These are phyloP conservation scores for Sugiyamaella neomexicana DNA, from an alignment of 1,139 yeast genomes.

Conservation along the genomic window DNA sequence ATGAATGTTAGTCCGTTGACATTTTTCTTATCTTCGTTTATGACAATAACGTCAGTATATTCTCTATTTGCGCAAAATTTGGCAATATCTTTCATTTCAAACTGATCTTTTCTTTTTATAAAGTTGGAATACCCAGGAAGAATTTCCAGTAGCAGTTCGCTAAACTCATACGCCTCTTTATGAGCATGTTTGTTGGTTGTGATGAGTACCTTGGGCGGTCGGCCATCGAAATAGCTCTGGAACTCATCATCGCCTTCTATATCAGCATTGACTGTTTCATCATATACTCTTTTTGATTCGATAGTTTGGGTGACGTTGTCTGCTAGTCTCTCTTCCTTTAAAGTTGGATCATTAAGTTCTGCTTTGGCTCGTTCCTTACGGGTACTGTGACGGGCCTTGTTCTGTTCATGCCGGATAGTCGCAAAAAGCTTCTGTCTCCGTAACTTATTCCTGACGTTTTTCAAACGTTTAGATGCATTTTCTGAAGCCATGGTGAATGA, in stretches of 20 bases:
- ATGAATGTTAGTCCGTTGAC: conserved; percentile 91
- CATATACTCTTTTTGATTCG: conserved; percentile 83
- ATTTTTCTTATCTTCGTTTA: conserved; percentile 89
- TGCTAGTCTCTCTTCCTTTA: conserved; percentile 74
- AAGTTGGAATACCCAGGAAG: conserved; percentile 77
- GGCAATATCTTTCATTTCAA: conserved; percentile 82
- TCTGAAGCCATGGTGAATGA: conserved; percentile 1
- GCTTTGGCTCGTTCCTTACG: conserved; percentile 79
- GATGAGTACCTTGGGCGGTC: conserved; percentile 76
- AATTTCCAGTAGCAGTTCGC: conserved; percentile 79
- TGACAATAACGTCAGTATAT: conserved; percentile 80
- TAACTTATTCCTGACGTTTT: conserved; percentile 66
- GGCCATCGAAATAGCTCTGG: conserved; percentile 59
- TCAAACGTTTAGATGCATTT: conserved; percentile 22
- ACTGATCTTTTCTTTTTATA: conserved; percentile 82
- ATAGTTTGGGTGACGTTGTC: conserved; percentile 84
- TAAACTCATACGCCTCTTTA: conserved; percentile 86
- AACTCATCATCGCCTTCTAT: conserved; percentile 84
- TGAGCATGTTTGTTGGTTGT: conserved; percentile 88
- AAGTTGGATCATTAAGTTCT: conserved; percentile 77
- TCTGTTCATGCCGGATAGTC: conserved; percentile 69
- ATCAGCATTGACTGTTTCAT: conserved; percentile 76
- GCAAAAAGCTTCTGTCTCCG: conserved; percentile 78
- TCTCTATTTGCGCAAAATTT: conserved; percentile 76
- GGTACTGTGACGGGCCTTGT: conserved; percentile 72